Evolutionary conservation across 2,329 filamentous ascomycete genomes (phyloP).

Genomic region (Pseudofabraea citricarpa): DNA sequence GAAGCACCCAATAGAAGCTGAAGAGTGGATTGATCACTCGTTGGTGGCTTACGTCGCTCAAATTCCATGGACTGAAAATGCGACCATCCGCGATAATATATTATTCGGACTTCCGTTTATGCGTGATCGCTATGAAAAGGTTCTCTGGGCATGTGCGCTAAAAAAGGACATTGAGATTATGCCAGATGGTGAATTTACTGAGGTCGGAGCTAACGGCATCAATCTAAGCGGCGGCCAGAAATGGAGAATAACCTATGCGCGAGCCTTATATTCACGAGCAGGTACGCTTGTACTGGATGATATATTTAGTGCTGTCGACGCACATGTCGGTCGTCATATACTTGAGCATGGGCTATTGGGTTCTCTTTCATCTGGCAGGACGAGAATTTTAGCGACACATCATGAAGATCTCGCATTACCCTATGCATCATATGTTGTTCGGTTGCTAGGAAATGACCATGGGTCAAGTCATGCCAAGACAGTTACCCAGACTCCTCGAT

Average conservation of each 20-base stretch:
- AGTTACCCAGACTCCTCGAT: conserved; percentile 47
- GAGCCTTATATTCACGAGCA: conserved; percentile 75
- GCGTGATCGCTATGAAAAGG: conserved; percentile 60
- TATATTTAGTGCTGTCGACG: conserved; percentile 75
- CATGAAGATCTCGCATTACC: conserved; percentile 67
- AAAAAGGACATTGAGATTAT: conserved; percentile 71
- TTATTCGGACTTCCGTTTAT: conserved; percentile 68
- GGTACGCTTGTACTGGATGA: conserved; percentile 74
- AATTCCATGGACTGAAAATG: conserved; percentile 80
- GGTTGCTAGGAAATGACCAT: conserved; percentile 61
- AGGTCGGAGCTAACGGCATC: conserved; percentile 78
- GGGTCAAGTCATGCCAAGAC: conserved; percentile 57
- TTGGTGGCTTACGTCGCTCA: conserved; percentile 71
- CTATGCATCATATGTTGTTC: conserved; percentile 66
- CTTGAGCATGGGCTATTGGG: conserved; percentile 71
- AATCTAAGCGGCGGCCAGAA: conserved; percentile 79
- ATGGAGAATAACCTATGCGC: conserved; percentile 72
- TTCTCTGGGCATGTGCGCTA: conserved; percentile 66
- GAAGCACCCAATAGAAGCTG: conserved; percentile 38
- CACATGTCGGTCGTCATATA: conserved; percentile 72
- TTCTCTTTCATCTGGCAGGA: conserved; percentile 61
- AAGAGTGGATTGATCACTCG: conserved; percentile 61
- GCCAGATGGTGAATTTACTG: conserved; percentile 68
- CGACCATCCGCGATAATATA: conserved; percentile 71
- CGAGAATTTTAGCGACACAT: conserved; percentile 73